phyloP scores from a whole-genome alignment of 2,329 filamentous ascomycete species.

The Zasmidium angulare region DNA sequence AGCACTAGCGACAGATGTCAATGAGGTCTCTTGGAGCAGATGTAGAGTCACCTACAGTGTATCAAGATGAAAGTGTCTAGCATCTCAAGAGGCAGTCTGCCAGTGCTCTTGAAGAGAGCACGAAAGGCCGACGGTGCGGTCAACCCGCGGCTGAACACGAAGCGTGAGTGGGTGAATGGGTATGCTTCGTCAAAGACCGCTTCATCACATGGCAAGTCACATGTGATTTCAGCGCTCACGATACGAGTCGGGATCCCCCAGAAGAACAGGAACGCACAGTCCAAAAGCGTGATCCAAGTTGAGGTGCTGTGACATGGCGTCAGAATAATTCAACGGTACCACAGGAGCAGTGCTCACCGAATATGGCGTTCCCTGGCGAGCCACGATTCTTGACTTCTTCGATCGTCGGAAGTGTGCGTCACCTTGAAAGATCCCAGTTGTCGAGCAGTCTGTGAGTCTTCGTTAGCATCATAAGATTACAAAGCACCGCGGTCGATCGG shows the following conservation, averaged over 20 bases:
- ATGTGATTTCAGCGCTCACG: constrained; percentile 5
- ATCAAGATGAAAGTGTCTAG: constrained; percentile 20
- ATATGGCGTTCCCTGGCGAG: constrained; percentile 12
- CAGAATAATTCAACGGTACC: too few relatives aligned
- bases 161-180: constrained; percentile 13
- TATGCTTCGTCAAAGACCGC: constrained; percentile 12
- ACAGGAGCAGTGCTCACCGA: too few relatives aligned
- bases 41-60: neutral
- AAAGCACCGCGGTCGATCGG: neutral
- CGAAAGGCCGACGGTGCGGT: constrained; percentile 6
- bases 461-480: neutral
- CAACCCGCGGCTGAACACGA: constrained; percentile 6
- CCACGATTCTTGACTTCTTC: constrained; percentile 12
- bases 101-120: neutral
- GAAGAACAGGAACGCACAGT: constrained; percentile 19
- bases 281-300: constrained; percentile 5
- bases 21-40: neutral
- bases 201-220: constrained; percentile 14
- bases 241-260: constrained; percentile 14
- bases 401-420: constrained; percentile 12
- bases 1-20: constrained; percentile 8
- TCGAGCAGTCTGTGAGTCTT: neutral
- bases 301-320: too few relatives aligned
- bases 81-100: constrained; percentile 5
- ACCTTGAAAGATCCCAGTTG: neutral